Conservation (phyloP, 2,329 filamentous ascomycete species). For the Cladosporium sp. region DNA sequence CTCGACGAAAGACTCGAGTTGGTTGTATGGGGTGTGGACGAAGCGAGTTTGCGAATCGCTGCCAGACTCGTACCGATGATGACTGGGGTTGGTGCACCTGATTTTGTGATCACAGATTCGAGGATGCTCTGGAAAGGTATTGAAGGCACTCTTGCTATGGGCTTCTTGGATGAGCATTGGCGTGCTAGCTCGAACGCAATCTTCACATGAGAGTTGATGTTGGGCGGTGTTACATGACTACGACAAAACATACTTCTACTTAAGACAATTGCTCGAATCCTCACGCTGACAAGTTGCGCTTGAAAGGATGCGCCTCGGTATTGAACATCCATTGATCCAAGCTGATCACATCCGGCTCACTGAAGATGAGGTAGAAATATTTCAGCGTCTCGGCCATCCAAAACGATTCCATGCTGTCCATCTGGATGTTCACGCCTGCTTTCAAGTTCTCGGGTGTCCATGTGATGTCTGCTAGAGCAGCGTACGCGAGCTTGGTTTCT, state of each 20-base stretch:
- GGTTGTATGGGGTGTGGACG: slow-evolving; percentile 53
- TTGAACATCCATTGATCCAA: slow-evolving; percentile 49
- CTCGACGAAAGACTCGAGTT: slow-evolving; percentile 48
- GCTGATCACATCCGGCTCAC: slow-evolving; percentile 38
- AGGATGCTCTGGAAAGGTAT: slow-evolving; percentile 49
- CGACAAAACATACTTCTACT: background rate
- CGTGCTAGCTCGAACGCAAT: slow-evolving; percentile 3
- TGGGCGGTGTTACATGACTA: background rate
- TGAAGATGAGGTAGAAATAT: slow-evolving; percentile 47
- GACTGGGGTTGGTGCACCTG: slow-evolving; percentile 55
- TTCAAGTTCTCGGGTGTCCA: slow-evolving; percentile 33
- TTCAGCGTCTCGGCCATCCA: slow-evolving; percentile 50
- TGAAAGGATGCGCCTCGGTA: slow-evolving; percentile 48
- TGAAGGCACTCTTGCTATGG: slow-evolving; percentile 50
- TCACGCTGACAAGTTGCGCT: slow-evolving; percentile 16
- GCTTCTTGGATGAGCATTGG: slow-evolving; percentile 55
- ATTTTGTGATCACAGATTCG: slow-evolving; percentile 50
- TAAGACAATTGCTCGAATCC: background rate
- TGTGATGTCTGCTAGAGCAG: slow-evolving; percentile 41
- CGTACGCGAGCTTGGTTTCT: slow-evolving; percentile 43
- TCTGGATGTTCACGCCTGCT: slow-evolving; percentile 21
- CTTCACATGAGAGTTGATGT: background rate
- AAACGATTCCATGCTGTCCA: slow-evolving; percentile 48
- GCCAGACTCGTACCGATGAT: slow-evolving; percentile 52
- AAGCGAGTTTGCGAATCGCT: slow-evolving; percentile 45